phyloP scores from a whole-genome alignment of 2,329 filamentous ascomycete species.

The Sporothrix variecibatus region DNA sequence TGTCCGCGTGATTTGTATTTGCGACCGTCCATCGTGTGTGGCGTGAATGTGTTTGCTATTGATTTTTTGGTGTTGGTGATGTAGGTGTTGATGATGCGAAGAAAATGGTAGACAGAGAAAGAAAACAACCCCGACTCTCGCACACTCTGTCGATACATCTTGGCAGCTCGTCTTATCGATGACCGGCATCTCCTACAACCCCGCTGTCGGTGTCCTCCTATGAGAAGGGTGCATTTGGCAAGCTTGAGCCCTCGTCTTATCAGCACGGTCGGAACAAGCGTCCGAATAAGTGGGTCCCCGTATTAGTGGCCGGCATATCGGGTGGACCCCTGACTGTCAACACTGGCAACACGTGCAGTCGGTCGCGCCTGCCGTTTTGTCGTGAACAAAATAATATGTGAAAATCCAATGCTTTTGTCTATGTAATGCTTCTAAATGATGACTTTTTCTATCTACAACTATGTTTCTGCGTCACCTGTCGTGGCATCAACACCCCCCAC shows the following conservation, averaged over 20 bases:
- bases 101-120: not conserved
- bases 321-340: too few relatives aligned
- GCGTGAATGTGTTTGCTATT: too few relatives aligned
- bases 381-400: not conserved
- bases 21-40: not conserved
- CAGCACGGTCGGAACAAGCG: not conserved
- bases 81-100: not conserved
- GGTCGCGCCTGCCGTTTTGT: too few relatives aligned
- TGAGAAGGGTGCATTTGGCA: not conserved
- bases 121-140: too few relatives aligned
- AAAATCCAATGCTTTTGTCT: not conserved
- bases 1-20: constrained; percentile 1
- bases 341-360: too few relatives aligned
- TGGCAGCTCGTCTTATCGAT: not conserved
- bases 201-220: not conserved
- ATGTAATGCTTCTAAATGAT: not conserved
- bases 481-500: not conserved
- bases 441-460: not conserved
- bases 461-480: not conserved
- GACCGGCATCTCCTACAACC: not conserved
- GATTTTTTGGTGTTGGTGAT: not conserved
- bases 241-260: not conserved
- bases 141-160: not conserved
- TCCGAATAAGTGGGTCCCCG: not conserved
- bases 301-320: not conserved